Conservation (phyloP, 805 yeast species). For the Teunomyces aglyptinius region DNA sequence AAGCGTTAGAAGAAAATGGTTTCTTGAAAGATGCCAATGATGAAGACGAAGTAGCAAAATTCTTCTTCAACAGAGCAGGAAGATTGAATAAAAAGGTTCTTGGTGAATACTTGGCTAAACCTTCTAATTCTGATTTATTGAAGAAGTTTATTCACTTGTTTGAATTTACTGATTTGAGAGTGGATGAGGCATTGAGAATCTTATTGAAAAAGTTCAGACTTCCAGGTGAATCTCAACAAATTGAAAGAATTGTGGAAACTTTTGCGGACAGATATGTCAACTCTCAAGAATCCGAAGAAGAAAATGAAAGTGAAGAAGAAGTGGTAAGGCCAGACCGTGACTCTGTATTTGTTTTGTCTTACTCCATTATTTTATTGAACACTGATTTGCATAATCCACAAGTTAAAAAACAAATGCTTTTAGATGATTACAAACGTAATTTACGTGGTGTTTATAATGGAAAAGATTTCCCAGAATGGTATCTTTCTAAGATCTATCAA, state of each 20-base stretch:
- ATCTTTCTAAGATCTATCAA: constrained; percentile 72
- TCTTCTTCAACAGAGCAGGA: constrained; percentile 74
- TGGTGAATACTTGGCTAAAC: constrained; percentile 84
- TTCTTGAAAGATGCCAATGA: constrained; percentile 54
- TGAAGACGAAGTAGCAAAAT: constrained; percentile 63
- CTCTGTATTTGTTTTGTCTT: constrained; percentile 84
- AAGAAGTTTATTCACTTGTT: constrained; percentile 64
- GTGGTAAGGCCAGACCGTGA: constrained; percentile 73
- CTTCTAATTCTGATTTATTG: constrained; percentile 59
- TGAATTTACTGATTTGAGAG: constrained; percentile 74
- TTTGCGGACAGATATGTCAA: constrained; percentile 79
- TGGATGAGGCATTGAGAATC: constrained; percentile 89
- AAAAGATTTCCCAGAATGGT: constrained; percentile 82
- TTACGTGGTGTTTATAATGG: constrained; percentile 76
- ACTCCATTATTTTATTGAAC: constrained; percentile 89
- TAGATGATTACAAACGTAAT: constrained; percentile 77
- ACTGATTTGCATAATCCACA: constrained; percentile 94
- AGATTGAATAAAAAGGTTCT: constrained; percentile 82
- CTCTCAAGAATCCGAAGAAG: constrained; percentile 42
- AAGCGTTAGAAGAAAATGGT: constrained; percentile 58
- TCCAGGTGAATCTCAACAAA: constrained; percentile 97
- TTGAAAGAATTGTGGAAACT: constrained; percentile 84
- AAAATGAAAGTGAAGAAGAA: constrained; percentile 26
- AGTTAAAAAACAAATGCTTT: constrained; percentile 86
- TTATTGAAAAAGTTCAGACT: constrained; percentile 80